Conservation (phyloP, 495 filamentous ascomycete genomes). For the Aspergillus sclerotiicarbonarius region DNA sequence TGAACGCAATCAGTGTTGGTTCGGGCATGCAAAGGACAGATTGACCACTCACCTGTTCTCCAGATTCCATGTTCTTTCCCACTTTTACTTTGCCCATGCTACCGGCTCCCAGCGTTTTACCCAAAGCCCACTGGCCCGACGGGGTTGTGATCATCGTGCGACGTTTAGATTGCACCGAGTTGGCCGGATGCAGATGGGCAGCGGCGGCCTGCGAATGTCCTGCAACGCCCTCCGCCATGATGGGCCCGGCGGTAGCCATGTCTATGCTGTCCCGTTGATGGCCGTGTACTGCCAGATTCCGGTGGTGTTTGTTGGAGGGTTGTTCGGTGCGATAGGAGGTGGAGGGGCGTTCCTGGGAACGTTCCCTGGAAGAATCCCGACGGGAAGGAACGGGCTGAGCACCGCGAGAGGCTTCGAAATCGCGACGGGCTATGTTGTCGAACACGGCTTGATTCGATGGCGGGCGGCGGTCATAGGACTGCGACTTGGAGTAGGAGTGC, state of each 20-base stretch:
- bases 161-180: constrained; percentile 57
- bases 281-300: constrained; percentile 44
- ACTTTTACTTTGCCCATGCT: constrained; percentile 98
- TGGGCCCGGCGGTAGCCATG: constrained; percentile 48
- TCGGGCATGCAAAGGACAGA: not conserved
- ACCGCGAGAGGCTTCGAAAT: constrained; percentile 56
- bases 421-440: constrained; percentile 53
- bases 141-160: constrained; percentile 80
- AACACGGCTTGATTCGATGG: constrained; percentile 52
- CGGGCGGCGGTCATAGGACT: constrained; percentile 49
- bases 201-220: constrained; percentile 44
- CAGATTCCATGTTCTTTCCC: constrained; percentile 74
- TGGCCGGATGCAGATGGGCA: constrained; percentile 28
- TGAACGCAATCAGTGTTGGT: constrained; percentile 33
- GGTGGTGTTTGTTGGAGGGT: constrained; percentile 40
- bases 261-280: constrained; percentile 54
- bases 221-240: constrained; percentile 38
- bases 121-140: constrained; percentile 86
- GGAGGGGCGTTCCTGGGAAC: constrained; percentile 46
- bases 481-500: constrained; percentile 50
- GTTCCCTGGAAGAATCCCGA: constrained; percentile 54
- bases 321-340: constrained; percentile 53
- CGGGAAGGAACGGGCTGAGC: constrained; percentile 48
- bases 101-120: constrained; percentile 95
- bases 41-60: constrained; percentile 64